Conservation (phyloP, 305 asterid species). For the Fraxinus paxiana region DNA sequence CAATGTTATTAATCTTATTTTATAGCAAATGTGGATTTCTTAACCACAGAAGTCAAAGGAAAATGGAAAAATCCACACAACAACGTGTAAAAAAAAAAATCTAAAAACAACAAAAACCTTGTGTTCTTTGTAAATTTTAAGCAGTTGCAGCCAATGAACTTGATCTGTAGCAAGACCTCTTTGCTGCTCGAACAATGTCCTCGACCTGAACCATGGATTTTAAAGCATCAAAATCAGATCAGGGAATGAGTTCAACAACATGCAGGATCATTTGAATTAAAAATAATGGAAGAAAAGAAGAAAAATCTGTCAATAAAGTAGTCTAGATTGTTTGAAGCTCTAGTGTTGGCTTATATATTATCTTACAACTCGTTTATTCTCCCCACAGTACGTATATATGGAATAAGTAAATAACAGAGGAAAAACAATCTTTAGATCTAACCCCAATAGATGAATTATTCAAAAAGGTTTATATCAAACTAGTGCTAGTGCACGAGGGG, state of each 20-base stretch:
- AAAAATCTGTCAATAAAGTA: neutral
- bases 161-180: slow-evolving; percentile 44
- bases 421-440: neutral
- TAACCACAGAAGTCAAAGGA: neutral
- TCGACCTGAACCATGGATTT: slow-evolving; percentile 34
- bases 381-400: neutral
- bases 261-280: neutral
- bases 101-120: neutral
- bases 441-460: neutral
- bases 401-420: neutral
- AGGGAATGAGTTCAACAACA: neutral
- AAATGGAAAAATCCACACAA: neutral
- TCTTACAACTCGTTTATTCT: neutral
- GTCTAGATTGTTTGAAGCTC: neutral
- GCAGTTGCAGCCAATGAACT: slow-evolving; percentile 24
- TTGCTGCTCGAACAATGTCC: slow-evolving; percentile 49
- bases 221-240: neutral
- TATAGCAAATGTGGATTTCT: neutral
- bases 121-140: neutral
- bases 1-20: neutral
- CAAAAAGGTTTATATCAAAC: neutral
- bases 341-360: neutral
- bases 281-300: neutral
- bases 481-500: neutral
- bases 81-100: neutral